Percentiles rank a stretch among this genome's conserved stretches.
These are phyloP conservation scores for Euphrasia confusa DNA, from an alignment of 257 asterid genomes.

Conservation along the genomic window DNA sequence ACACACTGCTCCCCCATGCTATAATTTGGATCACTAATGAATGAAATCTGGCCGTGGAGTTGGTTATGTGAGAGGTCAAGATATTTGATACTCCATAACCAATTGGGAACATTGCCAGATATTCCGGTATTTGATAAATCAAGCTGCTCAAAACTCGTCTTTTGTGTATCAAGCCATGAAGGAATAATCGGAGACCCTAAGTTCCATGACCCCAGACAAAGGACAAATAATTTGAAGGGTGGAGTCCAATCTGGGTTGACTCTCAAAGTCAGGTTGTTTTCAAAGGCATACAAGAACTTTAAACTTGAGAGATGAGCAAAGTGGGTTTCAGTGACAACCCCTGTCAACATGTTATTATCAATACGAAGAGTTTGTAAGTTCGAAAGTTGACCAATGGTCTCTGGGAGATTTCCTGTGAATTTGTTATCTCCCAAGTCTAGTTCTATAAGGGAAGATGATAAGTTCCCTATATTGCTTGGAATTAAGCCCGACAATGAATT, in stretches of 20 bases:
- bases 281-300: too few species aligned
- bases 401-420: not conserved
- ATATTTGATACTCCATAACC: slow-evolving; percentile 24
- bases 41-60: slow-evolving; percentile 21
- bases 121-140: slow-evolving; percentile 25
- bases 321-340: too few species aligned
- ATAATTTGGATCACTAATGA: not conserved
- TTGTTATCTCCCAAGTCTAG: not conserved
- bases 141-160: not conserved
- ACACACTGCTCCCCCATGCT: not conserved
- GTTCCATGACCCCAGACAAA: slow-evolving; percentile 23
- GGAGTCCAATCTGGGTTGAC: slow-evolving; percentile 34
- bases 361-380: too few species aligned
- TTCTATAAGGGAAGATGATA: not conserved
- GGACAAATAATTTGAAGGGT: not conserved
- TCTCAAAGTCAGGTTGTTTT: too few species aligned
- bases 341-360: too few species aligned
- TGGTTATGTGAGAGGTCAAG: slow-evolving; percentile 32
- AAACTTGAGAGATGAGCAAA: too few species aligned
- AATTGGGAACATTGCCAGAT: slow-evolving; percentile 21
- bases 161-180: slow-evolving; percentile 29
- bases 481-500: slow-evolving; percentile 27
- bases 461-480: slow-evolving; percentile 26
- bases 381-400: not conserved
- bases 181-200: slow-evolving; percentile 26